Evolutionary conservation across 2,329 filamentous ascomycete species (phyloP), one percentile per base, ranked within the genome.

Genomic region (Colletotrichum noveboracense): DNA sequence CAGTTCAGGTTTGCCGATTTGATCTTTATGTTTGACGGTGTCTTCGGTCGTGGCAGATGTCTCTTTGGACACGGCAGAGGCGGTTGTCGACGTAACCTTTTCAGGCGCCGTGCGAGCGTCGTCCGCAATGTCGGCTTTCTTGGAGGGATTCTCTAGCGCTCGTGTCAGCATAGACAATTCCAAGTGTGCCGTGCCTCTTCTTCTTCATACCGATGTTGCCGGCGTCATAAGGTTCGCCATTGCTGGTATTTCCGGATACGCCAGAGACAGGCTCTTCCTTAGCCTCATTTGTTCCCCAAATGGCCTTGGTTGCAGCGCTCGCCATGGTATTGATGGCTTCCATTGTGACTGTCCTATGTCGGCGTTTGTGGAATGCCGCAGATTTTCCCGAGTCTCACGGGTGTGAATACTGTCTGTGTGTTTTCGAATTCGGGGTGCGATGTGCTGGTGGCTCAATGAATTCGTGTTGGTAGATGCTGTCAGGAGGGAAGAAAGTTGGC

Each of bases 211-310:
- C 89, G n/a, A 91, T 85, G 83, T 97, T 97, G 65, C 95, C 95
- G 74, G 92, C 91, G 81, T 97, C 95, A 80, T 93, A 97, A 0
- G 95, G 95, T 82, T 96, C 93, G 14, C 90, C 91, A 58, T 88
- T 88, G 28, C 89, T 89, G 6, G 94, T 93, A 81, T 93, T 87
- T 52, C 95, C 95, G 73, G 89, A 86, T 67, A 91, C 86, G 26
- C 95, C 95, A 24, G 94, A 94, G 60, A 96, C 83, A 21, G 95
- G 95, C 85, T 97, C 95, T 62, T 85, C 82, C 61, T 82, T 80
- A 28, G 82, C 71, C 32, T 84, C 79, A 85, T 84, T 85, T 77
- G 79, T 85, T 79, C 86, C 86, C 85, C 85, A 88, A 71, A 88
- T 85, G 36, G 82, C 85, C 71, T 84, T 87, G 67, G 82, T 84